Evolutionary conservation across 805 yeast species (phyloP), one percentile per base, ranked within the genome.

Genomic region (Saccharomycopsis lassenensis): DNA sequence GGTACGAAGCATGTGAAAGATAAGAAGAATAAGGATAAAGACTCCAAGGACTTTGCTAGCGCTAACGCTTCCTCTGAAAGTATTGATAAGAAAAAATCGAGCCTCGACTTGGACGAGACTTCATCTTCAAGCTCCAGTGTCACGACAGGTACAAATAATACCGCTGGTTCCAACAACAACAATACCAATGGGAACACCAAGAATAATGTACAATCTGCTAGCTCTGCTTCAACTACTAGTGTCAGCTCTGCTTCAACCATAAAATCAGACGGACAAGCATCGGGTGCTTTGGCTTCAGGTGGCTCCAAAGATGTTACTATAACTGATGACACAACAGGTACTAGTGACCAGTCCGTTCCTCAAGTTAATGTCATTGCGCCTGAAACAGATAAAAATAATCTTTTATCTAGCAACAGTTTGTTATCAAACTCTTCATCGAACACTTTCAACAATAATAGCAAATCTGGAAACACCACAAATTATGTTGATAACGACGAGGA

Each of bases 1-100:
- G 46, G 46, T 6, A 39, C 44, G 8, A 42, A 42, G 30, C 46
- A 42, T 28, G 26, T 39, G 3, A 39, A 42, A 25, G 43, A 39
- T 28, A 39, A 39, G 29, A 42, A 41, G 33, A 38, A 31, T n/a
- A 37, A 37, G 22, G 37, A 37, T 8, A 37, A 28, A 12, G 28
- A 30, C n/a, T 19, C 19, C 12, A 21, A 30, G 17, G 24, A 19
- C 14, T 12, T n/a, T n/a, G n/a, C n/a, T n/a, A n/a, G n/a, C n/a
- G n/a, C n/a, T n/a, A n/a, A n/a, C n/a, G n/a, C n/a, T n/a, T n/a
- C n/a, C n/a, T n/a, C n/a, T n/a, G n/a, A n/a, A n/a, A n/a, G n/a
- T n/a, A n/a, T n/a, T n/a, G n/a, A n/a, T n/a, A n/a, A n/a, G n/a
- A n/a, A n/a, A n/a, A n/a, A n/a, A n/a, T n/a, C n/a, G n/a, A n/a